Evolutionary conservation across 257 asterid species (phyloP).

Genomic region (Solanum tarijense): DNA sequence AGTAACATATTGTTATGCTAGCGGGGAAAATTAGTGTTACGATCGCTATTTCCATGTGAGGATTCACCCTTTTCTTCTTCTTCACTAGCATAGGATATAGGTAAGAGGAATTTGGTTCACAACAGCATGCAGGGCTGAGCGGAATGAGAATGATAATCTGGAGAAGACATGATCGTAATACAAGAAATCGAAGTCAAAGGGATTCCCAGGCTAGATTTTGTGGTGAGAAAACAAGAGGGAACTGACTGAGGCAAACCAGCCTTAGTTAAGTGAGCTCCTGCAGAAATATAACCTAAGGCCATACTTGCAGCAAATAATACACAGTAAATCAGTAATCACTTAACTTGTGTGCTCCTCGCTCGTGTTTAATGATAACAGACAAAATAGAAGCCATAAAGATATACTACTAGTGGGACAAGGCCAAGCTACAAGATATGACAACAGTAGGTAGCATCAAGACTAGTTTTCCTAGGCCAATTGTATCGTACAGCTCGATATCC

Average conservation of each 20-base stretch:
- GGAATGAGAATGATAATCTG: too few species aligned
- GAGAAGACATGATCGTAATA: too few species aligned
- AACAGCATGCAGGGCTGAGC: neutral
- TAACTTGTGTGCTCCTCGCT: too few species aligned
- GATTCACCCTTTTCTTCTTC: neutral
- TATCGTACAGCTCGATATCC: neutral
- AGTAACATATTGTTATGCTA: neutral
- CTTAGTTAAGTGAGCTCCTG: neutral
- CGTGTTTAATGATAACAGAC: neutral
- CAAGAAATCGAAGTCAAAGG: too few species aligned
- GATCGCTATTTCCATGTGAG: neutral
- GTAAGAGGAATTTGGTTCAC: too few species aligned
- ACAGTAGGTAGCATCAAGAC: neutral
- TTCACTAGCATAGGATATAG: neutral
- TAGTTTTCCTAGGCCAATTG: neutral
- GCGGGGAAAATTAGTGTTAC: neutral
- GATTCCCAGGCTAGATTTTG: too few species aligned
- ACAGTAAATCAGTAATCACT: too few species aligned
- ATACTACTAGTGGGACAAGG: neutral
- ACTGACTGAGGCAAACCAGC: neutral
- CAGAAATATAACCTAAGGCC: neutral
- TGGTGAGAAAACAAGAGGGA: too few species aligned
- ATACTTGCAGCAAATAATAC: neutral
- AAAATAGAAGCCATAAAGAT: neutral
- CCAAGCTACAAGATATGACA: neutral